phyloP scores from a whole-genome alignment of 352 stramenopile species.

The Globisporangium nodosum region DNA sequence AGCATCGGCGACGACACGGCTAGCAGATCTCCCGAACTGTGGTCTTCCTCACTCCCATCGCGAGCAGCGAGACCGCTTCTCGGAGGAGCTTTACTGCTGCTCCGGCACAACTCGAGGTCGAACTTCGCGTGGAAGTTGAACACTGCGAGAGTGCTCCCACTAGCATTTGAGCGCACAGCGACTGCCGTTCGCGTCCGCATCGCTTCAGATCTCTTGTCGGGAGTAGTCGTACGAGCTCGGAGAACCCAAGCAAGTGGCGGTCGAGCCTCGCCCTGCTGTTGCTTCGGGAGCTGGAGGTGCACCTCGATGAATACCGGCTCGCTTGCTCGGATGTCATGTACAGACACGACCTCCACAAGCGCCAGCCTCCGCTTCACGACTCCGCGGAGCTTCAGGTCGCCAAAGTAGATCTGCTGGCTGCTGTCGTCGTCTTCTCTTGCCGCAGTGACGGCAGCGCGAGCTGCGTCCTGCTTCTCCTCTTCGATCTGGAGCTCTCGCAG shows the following conservation, averaged over 20 bases:
- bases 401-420: constrained; percentile 7
- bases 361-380: constrained; percentile 9
- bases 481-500: constrained; percentile 35
- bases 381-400: constrained; percentile 2
- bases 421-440: neutral
- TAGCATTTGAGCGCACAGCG: neutral
- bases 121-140: constrained; percentile 15
- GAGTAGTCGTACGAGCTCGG: neutral
- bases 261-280: neutral
- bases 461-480: constrained; percentile 32
- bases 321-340: neutral
- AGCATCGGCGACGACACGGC: constrained; percentile 13
- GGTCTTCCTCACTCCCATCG: neutral
- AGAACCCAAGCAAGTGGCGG: constrained; percentile 1
- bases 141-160: neutral
- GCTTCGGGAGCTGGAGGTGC: constrained; percentile 3
- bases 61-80: neutral
- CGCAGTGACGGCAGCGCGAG: constrained; percentile 6
- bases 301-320: constrained; percentile 8
- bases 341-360: constrained; percentile 9
- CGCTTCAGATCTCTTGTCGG: neutral
- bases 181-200: neutral
- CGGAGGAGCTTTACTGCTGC: neutral
- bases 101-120: constrained; percentile 12
- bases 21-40: neutral